Evolutionary conservation across 306 rosid species (phyloP).

Genomic region (Canavalia gladiata): DNA sequence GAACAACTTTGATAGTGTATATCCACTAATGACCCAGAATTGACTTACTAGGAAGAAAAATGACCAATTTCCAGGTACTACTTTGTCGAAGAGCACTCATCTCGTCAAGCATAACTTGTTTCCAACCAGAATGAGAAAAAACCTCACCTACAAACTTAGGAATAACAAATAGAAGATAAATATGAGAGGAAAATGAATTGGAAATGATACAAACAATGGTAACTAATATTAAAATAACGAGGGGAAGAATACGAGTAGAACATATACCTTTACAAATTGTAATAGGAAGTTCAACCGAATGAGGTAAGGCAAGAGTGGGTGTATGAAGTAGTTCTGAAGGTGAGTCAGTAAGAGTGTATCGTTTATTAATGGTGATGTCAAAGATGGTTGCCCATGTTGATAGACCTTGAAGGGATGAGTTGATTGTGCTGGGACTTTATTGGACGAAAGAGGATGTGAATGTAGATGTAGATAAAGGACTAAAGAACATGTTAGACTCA

Average conservation of each 20-base stretch:
- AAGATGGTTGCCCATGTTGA: no score
- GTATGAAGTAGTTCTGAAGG: no score
- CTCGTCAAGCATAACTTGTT: neutral
- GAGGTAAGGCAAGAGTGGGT: no score
- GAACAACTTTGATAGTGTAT: neutral
- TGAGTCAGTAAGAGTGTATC: no score
- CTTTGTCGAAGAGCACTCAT: neutral
- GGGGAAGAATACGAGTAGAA: neutral
- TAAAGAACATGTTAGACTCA: no score
- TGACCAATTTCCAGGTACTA: neutral
- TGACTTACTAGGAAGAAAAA: neutral
- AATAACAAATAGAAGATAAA: neutral
- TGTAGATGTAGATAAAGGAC: no score
- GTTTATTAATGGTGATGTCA: no score
- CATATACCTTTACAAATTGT: neutral
- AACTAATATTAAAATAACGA: neutral
- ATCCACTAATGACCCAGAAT: neutral
- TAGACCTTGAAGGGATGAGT: no score
- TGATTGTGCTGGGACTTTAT: no score
- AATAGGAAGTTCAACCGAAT: no score
- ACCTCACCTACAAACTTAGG: neutral
- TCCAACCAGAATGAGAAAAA: neutral
- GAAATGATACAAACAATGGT: neutral
- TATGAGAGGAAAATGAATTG: neutral
- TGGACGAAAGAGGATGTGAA: no score